phyloP scores from a whole-genome alignment of 371 early-diverging fungal genomes.

The Syncephalastrum monosporum region DNA sequence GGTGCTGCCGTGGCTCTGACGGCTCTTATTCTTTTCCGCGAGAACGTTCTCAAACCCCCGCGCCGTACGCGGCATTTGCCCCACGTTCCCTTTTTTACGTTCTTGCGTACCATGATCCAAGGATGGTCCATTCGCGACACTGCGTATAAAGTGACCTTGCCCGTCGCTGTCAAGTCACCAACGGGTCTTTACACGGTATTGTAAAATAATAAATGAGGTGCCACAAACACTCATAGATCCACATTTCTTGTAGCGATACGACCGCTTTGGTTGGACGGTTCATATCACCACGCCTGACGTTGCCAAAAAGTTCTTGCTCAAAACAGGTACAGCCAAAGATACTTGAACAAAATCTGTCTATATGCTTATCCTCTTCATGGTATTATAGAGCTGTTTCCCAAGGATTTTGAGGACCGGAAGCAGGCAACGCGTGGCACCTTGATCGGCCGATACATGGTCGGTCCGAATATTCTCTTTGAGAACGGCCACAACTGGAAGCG shows the following conservation, averaged over 20 bases:
- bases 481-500: conserved; percentile 27
- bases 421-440: conserved; percentile 4
- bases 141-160: conserved; percentile 6
- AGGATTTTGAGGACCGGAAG: conserved; percentile 4
- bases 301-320: conserved; percentile 15
- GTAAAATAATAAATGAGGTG: too few relatives aligned
- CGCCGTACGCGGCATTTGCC: conserved; percentile 13
- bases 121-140: conserved; percentile 6
- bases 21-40: too few relatives aligned
- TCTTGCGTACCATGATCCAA: background rate
- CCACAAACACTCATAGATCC: background rate
- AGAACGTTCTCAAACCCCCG: conserved; percentile 1
- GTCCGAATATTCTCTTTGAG: conserved; percentile 18
- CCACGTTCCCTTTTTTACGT: conserved; percentile 4
- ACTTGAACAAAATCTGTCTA: background rate
- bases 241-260: background rate
- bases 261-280: conserved; percentile 21
- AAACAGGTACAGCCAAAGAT: conserved; percentile 8
- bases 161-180: background rate
- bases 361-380: background rate
- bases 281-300: conserved; percentile 20
- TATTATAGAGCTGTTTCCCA: conserved; percentile 23
- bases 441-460: conserved; percentile 16
- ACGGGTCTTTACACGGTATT: conserved; percentile 13
- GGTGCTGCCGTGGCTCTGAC: too few relatives aligned